phyloP scores from a whole-genome alignment of 1,284 basidiomycete species.

The Sanghuangporus baumii region DNA sequence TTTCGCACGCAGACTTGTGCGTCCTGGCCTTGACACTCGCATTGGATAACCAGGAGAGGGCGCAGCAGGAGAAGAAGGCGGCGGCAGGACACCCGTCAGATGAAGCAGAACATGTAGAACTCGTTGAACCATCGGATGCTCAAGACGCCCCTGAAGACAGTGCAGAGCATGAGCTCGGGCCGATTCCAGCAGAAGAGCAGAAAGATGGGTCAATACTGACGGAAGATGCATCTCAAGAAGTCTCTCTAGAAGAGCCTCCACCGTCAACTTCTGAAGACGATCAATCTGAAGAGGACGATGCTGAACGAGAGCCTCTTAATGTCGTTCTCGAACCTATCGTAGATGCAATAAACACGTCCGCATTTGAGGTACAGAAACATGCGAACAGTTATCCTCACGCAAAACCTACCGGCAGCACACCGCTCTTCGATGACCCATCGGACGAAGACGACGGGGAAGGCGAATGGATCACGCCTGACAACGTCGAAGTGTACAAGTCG shows the following conservation, averaged over 20 bases:
- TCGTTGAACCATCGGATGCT: not conserved
- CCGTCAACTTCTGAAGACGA: constrained; percentile 22
- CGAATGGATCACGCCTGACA: constrained; percentile 96
- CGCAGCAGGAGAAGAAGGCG: constrained; percentile 24
- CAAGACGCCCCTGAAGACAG: not conserved
- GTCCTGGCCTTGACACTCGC: constrained; percentile 88
- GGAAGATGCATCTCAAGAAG: not conserved
- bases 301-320: constrained; percentile 37
- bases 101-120: constrained; percentile 16
- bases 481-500: constrained; percentile 86
- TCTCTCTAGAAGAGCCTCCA: not conserved
- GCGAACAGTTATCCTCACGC: not conserved
- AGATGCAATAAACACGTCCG: constrained; percentile 15
- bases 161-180: not conserved
- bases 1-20: constrained; percentile 88
- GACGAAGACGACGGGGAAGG: constrained; percentile 82
- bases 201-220: constrained; percentile 4
- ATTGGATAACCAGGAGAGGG: constrained; percentile 54
- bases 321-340: constrained; percentile 40
- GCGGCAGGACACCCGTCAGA: constrained; percentile 23
- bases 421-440: constrained; percentile 67
- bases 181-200: not conserved
- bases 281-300: constrained; percentile 17
- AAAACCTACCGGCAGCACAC: constrained; percentile 23
- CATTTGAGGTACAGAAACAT: constrained; percentile 2